Evolutionary conservation across 306 rosid genomes (phyloP), one percentile per base, ranked within the genome.

Genomic region (Malus sylvestris): DNA sequence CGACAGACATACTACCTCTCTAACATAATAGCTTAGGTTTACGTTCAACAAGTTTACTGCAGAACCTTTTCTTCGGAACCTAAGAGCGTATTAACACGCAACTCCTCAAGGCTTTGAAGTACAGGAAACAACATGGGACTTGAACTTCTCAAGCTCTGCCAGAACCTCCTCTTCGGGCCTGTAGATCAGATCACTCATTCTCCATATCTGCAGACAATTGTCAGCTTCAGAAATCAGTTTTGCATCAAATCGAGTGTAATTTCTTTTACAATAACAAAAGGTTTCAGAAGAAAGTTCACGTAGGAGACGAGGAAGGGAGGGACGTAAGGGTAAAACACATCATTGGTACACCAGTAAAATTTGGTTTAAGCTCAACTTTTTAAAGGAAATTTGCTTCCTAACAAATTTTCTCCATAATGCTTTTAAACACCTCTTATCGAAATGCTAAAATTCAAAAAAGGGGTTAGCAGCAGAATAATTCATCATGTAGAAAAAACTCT

Each of bases 161-260:
- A 96, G 78, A 83, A 96, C 99, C 85, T 91, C 99, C 4, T 96
- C 97, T 77, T 96, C 99, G 0, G 99, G 98, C 81, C 99, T 77
- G 88, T 96, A 96, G 64, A 96, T 87, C 85, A 96, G 82, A 72
- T 96, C 99, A 72, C 96, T 96, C 98, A 96, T 91, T 78, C 99
- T 97, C 99, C 99, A 96, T 83, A 96, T 96, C 99, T 96, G 90
- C 87, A 45, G 33, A 81, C 49, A 59, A 70, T 65, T 42, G 16
- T 79, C 51, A 27, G 33, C 29, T 55, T 46, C 58, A 45, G 27
- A 32, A 30, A 57, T 61, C 67, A 46, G 30, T 42, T 55, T 18
- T 18, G 44, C 4, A 10, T 16, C 8, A 14, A 46, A 51, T 51
- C 22, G 29, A 35, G 25, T 13, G 1, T 19, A 32, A 19, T 33